Evolutionary conservation across 2,329 filamentous ascomycete species (phyloP).

Genomic region (Stemphylium beticola): DNA sequence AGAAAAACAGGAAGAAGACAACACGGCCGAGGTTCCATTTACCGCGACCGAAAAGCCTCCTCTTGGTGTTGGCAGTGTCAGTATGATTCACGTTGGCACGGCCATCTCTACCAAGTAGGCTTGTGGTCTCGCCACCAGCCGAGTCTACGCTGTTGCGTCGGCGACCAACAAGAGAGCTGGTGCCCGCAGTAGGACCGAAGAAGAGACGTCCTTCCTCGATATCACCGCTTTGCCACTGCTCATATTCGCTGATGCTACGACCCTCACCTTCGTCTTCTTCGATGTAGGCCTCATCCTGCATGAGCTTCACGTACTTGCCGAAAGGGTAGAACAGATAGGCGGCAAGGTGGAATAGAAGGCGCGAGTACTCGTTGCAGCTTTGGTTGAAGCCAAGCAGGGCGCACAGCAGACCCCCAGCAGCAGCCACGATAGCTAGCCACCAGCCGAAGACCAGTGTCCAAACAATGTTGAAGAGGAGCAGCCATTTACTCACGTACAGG

Average conservation of each 20-base stretch:
- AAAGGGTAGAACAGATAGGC: conserved; percentile 95
- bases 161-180: conserved; percentile 79
- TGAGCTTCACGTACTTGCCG: conserved; percentile 90
- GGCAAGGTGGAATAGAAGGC: conserved; percentile 81
- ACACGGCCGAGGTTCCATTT: conserved; percentile 95
- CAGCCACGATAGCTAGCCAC: conserved; percentile 86
- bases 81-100: conserved; percentile 53
- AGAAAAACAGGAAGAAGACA: conserved; percentile 96
- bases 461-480: conserved; percentile 84
- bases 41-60: conserved; percentile 89
- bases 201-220: conserved; percentile 94
- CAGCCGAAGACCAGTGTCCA: conserved; percentile 95
- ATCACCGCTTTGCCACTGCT: conserved; percentile 98
- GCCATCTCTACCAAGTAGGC: conserved; percentile 74
- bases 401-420: conserved; percentile 76
- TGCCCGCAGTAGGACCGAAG: conserved; percentile 79
- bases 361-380: conserved; percentile 87
- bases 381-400: conserved; percentile 76
- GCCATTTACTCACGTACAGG: conserved; percentile 80
- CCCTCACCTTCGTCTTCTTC: conserved; percentile 96
- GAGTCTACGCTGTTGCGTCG: conserved; percentile 90
- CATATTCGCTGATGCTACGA: conserved; percentile 96
- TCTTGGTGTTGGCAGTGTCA: conserved; percentile 64
- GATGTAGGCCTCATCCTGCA: conserved; percentile 91
- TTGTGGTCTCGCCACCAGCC: conserved; percentile 84